These are phyloP conservation scores for Fusarium ambrosium DNA, from an alignment of 2,329 filamentous ascomycete species.

Conservation along the genomic window DNA sequence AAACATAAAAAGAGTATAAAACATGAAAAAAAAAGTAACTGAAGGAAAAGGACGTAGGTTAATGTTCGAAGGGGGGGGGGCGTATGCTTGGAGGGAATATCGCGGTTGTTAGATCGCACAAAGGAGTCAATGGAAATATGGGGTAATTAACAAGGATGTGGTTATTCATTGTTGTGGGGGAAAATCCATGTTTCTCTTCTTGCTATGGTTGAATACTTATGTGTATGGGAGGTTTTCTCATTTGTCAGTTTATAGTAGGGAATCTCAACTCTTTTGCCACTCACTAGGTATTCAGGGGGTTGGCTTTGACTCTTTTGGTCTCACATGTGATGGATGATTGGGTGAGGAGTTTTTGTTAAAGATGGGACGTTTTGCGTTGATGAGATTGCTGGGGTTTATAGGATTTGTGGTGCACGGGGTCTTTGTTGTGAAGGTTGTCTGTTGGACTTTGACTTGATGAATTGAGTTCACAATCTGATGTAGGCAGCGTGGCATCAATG, in stretches of 20 bases:
- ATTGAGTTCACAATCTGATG: not conserved
- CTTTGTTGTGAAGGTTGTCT: not conserved
- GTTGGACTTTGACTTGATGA: not conserved
- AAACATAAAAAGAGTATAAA: conserved; percentile 20
- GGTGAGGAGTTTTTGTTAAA: not conserved
- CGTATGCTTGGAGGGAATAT: conserved; percentile 10
- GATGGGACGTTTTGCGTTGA: not conserved
- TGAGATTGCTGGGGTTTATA: not conserved
- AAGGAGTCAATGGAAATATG: not conserved
- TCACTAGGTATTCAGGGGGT: not conserved
- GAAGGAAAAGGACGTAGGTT: not conserved
- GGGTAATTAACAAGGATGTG: conserved; percentile 1
- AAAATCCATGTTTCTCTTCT: not conserved
- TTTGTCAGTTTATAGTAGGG: not conserved
- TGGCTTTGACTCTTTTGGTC: not conserved
- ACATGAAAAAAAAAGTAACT: conserved; percentile 30
- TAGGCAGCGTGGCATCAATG: not conserved
- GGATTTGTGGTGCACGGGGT: not conserved
- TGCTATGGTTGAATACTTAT: not conserved
- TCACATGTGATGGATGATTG: not conserved
- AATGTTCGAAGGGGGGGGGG: conserved; percentile 11
- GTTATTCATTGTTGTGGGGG: not conserved
- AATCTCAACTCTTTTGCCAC: conserved; percentile 5
- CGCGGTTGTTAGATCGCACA: conserved; percentile 1
- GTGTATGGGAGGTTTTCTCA: not conserved